phyloP scores from a whole-genome alignment of 2,329 filamentous ascomycete species.

The Dothistroma pini region DNA sequence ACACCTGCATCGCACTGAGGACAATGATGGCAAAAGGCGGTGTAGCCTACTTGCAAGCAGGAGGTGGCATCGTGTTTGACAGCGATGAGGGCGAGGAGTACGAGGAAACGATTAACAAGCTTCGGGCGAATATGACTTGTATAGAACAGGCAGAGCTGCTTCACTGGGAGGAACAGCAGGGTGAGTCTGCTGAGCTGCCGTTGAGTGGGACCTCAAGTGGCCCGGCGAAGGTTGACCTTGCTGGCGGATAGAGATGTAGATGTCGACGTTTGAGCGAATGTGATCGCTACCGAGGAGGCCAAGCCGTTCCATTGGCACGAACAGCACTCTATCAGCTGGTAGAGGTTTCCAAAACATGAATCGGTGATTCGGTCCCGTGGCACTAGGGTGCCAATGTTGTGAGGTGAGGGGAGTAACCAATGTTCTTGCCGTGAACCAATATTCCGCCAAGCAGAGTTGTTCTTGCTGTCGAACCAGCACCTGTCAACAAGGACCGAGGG shows the following conservation, averaged over 20 bases:
- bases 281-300: too few species aligned
- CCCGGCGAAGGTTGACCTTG: slow-evolving; percentile 12
- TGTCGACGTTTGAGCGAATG: not conserved
- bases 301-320: too few species aligned
- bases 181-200: not conserved
- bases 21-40: slow-evolving; percentile 95
- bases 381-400: too few species aligned
- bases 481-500: too few species aligned
- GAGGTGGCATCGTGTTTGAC: slow-evolving; percentile 91
- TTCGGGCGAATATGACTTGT: slow-evolving; percentile 83
- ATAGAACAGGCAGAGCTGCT: slow-evolving; percentile 78
- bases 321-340: too few species aligned
- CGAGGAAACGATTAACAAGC: slow-evolving; percentile 95
- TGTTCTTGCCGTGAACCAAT: too few species aligned
- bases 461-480: too few species aligned
- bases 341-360: too few species aligned
- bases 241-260: slow-evolving; percentile 11
- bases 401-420: too few species aligned
- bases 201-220: not conserved
- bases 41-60: slow-evolving; percentile 82
- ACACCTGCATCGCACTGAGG: slow-evolving; percentile 75
- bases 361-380: too few species aligned
- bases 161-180: slow-evolving; percentile 50
- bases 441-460: too few species aligned
- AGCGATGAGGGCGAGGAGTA: slow-evolving; percentile 89